phyloP scores from a whole-genome alignment of 208 protist species.

The Trypanosoma lewisi region DNA sequence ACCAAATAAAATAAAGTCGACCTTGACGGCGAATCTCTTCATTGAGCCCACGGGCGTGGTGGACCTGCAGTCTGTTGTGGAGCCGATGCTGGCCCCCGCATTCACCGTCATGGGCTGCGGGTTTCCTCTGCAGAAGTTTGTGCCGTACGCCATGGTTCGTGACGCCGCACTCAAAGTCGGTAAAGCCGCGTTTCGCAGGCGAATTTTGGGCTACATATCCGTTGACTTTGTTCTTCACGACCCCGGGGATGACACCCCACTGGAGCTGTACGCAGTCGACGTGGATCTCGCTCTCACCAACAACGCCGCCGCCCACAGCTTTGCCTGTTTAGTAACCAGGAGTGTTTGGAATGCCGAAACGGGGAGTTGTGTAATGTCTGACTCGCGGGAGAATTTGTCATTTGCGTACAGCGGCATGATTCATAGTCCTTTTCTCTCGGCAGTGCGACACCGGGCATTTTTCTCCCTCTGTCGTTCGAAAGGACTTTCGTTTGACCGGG shows the following conservation, averaged over 20 bases:
- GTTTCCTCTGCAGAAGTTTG: slow-evolving; percentile 50
- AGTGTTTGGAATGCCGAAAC: slow-evolving; percentile 36
- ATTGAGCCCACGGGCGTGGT: slow-evolving; percentile 79
- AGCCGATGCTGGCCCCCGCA: slow-evolving; percentile 87
- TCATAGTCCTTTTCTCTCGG: slow-evolving; percentile 84
- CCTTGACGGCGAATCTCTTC: slow-evolving; percentile 82
- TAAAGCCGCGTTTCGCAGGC: slow-evolving; percentile 67
- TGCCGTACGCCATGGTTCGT: slow-evolving; percentile 59
- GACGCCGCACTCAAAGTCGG: slow-evolving; percentile 73
- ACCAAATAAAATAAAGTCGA: slow-evolving; percentile 44
- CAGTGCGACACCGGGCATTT: slow-evolving; percentile 77
- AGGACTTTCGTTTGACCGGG: slow-evolving; percentile 68
- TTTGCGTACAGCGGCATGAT: slow-evolving; percentile 91
- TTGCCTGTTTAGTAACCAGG: slow-evolving; percentile 44
- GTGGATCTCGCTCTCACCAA: slow-evolving; percentile 86
- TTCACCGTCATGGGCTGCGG: slow-evolving; percentile 73
- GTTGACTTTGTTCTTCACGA: slow-evolving; percentile 83
- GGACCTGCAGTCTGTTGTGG: slow-evolving; percentile 75
- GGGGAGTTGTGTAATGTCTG: slow-evolving; percentile 19
- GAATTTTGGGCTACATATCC: slow-evolving; percentile 87
- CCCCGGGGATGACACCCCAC: background rate
- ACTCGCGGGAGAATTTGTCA: slow-evolving; percentile 13
- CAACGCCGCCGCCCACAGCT: slow-evolving; percentile 72
- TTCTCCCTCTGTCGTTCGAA: slow-evolving; percentile 77
- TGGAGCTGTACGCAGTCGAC: slow-evolving; percentile 86